phyloP scores from a whole-genome alignment of 2,329 filamentous ascomycete genomes.

The Colletotrichum eremochloae region DNA sequence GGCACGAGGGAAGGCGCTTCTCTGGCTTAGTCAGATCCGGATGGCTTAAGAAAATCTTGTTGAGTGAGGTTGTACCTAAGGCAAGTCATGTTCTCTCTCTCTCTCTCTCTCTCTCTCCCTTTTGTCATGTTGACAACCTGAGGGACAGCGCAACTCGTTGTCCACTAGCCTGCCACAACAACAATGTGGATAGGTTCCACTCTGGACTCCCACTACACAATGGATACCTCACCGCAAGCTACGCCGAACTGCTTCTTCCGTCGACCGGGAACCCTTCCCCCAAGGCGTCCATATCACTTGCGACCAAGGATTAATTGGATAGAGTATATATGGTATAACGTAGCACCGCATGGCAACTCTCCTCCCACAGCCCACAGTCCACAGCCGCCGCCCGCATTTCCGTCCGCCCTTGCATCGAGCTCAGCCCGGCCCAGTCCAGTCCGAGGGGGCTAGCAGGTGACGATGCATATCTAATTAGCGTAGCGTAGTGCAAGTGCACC shows the following conservation, averaged over 20 bases:
- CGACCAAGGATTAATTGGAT: not conserved
- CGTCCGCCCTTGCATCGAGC: constrained; percentile 28
- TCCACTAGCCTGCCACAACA: not conserved
- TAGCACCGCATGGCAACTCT: constrained; percentile 30
- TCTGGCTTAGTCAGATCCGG: constrained; percentile 10
- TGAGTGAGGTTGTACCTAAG: not conserved
- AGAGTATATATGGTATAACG: constrained; percentile 9
- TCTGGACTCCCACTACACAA: not conserved
- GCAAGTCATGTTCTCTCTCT: not conserved
- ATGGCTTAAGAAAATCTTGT: not conserved
- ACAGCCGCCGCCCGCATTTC: constrained; percentile 29
- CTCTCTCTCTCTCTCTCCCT: not conserved
- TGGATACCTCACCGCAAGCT: not conserved
- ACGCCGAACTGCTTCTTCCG: constrained; percentile 8
- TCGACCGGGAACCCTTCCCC: constrained; percentile 15
- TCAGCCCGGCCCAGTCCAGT: constrained; percentile 15
- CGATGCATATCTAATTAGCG: constrained; percentile 23
- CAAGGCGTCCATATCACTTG: constrained; percentile 1
- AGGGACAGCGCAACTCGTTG: not conserved
- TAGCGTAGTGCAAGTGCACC: constrained; percentile 9
- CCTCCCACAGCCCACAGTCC: constrained; percentile 16
- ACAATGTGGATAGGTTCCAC: not conserved
- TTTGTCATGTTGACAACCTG: not conserved
- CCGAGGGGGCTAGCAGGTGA: constrained; percentile 13
- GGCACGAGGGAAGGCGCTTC: not conserved